Evolutionary conservation across 371 early-diverging fungal species (phyloP).

Genomic region (Mucor lusitanicus): DNA sequence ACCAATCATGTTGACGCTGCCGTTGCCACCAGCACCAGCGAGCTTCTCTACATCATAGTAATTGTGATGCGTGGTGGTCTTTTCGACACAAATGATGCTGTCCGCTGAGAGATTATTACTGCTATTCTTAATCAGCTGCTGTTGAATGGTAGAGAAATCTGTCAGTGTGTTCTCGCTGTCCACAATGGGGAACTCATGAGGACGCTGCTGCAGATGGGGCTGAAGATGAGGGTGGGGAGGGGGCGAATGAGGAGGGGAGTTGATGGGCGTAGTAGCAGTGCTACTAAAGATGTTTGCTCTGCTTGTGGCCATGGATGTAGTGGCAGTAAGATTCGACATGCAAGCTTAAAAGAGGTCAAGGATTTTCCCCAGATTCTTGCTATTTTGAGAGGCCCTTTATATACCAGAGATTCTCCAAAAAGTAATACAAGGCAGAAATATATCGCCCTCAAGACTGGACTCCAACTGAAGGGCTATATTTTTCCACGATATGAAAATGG

Average conservation of each 20-base stretch:
- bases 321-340: background rate
- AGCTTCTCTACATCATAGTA: constrained; percentile 7
- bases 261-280: background rate
- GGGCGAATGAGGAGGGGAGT: background rate
- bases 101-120: background rate
- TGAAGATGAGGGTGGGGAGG: background rate
- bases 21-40: background rate
- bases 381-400: background rate
- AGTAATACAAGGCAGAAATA: background rate
- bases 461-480: background rate
- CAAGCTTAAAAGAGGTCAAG: background rate
- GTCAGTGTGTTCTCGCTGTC: constrained; percentile 15
- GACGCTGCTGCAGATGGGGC: background rate
- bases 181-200: background rate
- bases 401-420: background rate
- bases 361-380: background rate
- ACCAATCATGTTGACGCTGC: background rate
- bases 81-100: constrained; percentile 5
- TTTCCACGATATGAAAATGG: background rate
- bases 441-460: background rate
- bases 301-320: background rate
- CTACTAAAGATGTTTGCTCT: background rate
- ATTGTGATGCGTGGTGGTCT: constrained; percentile 6
- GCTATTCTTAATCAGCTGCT: constrained; percentile 2
- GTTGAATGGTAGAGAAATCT: constrained; percentile 7